phyloP scores from a whole-genome alignment of 352 stramenopile genomes.

The Phytophthora tubulina region DNA sequence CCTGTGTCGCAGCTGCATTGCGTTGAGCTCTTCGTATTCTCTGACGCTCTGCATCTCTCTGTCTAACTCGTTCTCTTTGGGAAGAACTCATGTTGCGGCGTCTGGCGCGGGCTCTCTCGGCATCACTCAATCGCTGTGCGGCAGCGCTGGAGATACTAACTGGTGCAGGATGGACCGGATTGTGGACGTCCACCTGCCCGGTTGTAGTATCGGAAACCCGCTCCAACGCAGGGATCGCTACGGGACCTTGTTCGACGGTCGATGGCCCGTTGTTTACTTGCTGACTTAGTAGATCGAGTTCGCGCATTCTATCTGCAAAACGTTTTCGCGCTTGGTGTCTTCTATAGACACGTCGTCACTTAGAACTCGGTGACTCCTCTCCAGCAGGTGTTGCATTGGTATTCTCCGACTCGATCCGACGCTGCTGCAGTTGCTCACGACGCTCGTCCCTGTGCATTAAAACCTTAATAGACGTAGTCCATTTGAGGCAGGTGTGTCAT shows the following conservation, averaged over 20 bases:
- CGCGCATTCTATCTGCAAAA: not conserved
- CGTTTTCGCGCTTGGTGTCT: not conserved
- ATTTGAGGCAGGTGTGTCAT: not conserved
- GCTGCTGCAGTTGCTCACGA: not conserved
- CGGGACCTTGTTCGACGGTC: no score
- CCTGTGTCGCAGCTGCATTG: not conserved
- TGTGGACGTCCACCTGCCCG: no score
- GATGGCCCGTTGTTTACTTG: not conserved
- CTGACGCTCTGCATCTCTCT: not conserved
- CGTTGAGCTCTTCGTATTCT: not conserved
- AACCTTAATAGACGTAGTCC: not conserved
- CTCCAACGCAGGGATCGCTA: no score
- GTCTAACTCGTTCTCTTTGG: no score
- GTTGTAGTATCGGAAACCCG: no score
- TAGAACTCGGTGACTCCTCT: not conserved
- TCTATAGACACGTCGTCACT: not conserved
- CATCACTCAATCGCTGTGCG: no score
- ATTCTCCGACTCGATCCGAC: not conserved
- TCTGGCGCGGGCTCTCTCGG: not conserved
- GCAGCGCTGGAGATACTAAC: not conserved
- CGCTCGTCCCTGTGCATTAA: not conserved
- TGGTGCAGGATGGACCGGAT: no score
- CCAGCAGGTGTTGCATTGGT: not conserved
- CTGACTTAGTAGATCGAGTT: not conserved
- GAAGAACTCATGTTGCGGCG: not conserved